Percentiles rank a stretch among this genome's conserved stretches.
Evolutionary conservation across 768 basidiomycete genomes (phyloP).

Genomic region (Ramaria sp.): DNA sequence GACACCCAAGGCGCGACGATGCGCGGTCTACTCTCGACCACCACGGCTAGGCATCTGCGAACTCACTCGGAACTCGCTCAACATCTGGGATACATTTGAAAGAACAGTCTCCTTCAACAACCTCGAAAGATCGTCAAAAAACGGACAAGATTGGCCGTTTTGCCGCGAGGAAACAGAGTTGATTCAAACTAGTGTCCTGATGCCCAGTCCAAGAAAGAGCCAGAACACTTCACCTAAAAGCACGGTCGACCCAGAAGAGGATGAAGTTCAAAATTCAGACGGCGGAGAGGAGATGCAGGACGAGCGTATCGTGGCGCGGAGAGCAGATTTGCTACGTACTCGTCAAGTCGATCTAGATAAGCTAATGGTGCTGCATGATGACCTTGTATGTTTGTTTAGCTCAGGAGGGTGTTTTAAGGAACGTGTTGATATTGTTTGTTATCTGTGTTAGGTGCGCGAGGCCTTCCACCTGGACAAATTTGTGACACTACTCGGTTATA

Average conservation of each 20-base stretch:
- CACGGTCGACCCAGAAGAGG: background rate
- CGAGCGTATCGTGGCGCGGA: slow-evolving; percentile 1
- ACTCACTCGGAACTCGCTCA: background rate
- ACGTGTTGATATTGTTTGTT: slow-evolving; percentile 2
- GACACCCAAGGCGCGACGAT: slow-evolving; percentile 7
- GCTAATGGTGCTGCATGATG: slow-evolving; percentile 60
- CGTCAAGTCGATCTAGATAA: slow-evolving; percentile 49
- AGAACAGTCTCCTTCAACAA: background rate
- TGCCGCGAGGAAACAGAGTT: slow-evolving; percentile 1
- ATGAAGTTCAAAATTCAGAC: background rate
- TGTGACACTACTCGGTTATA: slow-evolving; percentile 61
- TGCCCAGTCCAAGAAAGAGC: slow-evolving; percentile 1
- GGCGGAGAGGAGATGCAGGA: background rate
- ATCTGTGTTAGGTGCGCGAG: slow-evolving; percentile 56
- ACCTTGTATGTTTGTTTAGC: slow-evolving; percentile 42
- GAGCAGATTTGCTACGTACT: slow-evolving; percentile 39
- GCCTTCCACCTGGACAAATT: slow-evolving; percentile 83
- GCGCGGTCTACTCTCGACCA: slow-evolving; percentile 9
- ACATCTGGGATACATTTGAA: background rate
- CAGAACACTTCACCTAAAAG: background rate
- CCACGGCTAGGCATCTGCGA: slow-evolving; percentile 3
- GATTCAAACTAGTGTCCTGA: background rate
- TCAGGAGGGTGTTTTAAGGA: background rate
- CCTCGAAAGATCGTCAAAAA: background rate
- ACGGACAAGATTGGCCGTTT: background rate